Evolutionary conservation across 768 basidiomycete species (phyloP), one percentile per base, ranked within the genome.

Genomic region (Pisolithus sp.): DNA sequence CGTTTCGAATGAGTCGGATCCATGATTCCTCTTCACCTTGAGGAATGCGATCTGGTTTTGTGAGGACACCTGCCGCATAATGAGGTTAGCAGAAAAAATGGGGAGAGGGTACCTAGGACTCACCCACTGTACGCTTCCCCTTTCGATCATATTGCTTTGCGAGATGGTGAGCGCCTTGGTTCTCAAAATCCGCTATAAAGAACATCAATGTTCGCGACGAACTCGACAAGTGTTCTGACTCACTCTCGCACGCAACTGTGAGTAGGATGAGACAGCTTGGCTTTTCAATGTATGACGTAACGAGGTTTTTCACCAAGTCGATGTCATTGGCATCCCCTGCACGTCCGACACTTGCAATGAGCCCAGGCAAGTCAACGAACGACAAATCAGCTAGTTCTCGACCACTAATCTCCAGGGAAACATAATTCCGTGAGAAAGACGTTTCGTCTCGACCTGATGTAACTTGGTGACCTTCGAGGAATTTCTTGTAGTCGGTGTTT

Each of bases 181-280:
- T 91, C 57, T 89, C 85, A 18, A 86, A 86, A 55, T 91, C 86
- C 48, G 86, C 89, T 90, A 76, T 46, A 63, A 63, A 55, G 78
- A 42, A 34, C 43, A 43, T 45, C 15, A 26, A 81, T 0, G 71
- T 4, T 2, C 9, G 20, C 18, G 31, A 64, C 0, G 66, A 9
- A 24, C 46, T 46, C 21, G 13, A 24, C 46, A 37, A 39, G 1
- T 4, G 12, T 10, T 8, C 17, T 38, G 0, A 52, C 61, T 1
- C 46, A 65, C 66, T 67, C 30, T 67, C 67, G 31, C 66, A 67
- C 0, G 86, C 76, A 0, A 89, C 81, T 0, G 86, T 83, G 24
- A 86, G 62, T 0, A 89, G 64, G 17, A 89, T 82, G 0, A 89
- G 78, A 37, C 86, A 87, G 49, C 83, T 87, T 0, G 79, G 77